Percentiles rank a stretch among this genome's conserved stretches.
These are phyloP conservation scores for Naegleria gruberi DNA, from an alignment of 208 protist species.

Conservation along the genomic window DNA sequence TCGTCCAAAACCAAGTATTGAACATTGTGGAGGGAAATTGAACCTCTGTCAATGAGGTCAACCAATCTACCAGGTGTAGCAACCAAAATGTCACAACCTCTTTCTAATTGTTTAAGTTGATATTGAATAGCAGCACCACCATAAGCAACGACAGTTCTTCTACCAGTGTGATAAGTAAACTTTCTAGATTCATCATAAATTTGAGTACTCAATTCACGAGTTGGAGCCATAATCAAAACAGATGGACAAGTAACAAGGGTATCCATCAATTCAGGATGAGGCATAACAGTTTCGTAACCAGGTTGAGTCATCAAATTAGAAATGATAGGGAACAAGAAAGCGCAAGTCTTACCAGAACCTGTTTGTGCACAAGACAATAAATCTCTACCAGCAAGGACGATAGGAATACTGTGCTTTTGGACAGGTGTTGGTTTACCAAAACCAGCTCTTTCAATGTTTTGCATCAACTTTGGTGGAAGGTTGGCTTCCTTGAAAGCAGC, in stretches of 20 bases:
- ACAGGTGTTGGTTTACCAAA: constrained; percentile 81
- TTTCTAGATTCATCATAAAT: constrained; percentile 92
- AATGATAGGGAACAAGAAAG: constrained; percentile 94
- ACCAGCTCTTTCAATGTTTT: constrained; percentile 58
- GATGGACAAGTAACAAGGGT: constrained; percentile 53
- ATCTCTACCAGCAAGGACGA: constrained; percentile 56
- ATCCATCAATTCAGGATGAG: constrained; percentile 49
- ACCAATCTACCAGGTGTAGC: constrained; percentile 76
- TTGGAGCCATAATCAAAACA: constrained; percentile 90
- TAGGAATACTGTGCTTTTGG: constrained; percentile 74
- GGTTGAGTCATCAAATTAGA: constrained; percentile 47
- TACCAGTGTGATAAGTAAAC: constrained; percentile 84
- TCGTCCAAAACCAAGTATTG: constrained; percentile 68
- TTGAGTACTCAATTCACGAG: constrained; percentile 91
- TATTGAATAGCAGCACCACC: constrained; percentile 86
- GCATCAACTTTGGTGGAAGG: constrained; percentile 45
- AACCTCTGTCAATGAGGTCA: constrained; percentile 76
- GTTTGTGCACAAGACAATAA: constrained; percentile 88
- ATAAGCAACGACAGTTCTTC: constrained; percentile 91
- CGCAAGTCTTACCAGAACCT: constrained; percentile 95
- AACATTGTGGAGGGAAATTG: constrained; percentile 70
- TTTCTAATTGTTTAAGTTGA: constrained; percentile 90
- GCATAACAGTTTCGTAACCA: constrained; percentile 38
- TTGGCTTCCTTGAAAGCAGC: constrained; percentile 45
- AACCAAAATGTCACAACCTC: constrained; percentile 84